phyloP scores from a whole-genome alignment of 1,284 basidiomycete genomes.

The Microbotryum silenes-acaulis region DNA sequence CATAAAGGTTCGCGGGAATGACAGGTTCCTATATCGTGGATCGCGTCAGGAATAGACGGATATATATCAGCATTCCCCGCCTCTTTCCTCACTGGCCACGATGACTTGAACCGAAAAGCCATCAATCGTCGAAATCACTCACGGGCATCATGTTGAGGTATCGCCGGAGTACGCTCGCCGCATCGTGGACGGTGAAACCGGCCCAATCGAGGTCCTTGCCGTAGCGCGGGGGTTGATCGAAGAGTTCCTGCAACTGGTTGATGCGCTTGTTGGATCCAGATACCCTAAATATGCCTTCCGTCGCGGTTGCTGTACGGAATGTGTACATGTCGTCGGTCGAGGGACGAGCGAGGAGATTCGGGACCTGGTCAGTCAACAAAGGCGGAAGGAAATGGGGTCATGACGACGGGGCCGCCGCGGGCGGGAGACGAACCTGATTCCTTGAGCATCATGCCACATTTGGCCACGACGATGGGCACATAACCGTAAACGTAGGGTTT shows the following conservation, averaged over 20 bases:
- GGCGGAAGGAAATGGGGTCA: slow-evolving; percentile 11
- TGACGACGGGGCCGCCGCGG: not conserved
- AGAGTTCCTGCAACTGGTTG: slow-evolving; percentile 83
- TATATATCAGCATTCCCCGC: not conserved
- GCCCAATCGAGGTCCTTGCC: slow-evolving; percentile 92
- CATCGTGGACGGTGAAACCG: slow-evolving; percentile 85
- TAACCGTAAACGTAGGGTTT: slow-evolving; percentile 51
- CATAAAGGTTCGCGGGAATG: slow-evolving; percentile 79
- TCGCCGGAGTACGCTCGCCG: slow-evolving; percentile 88
- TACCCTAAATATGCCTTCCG: slow-evolving; percentile 92
- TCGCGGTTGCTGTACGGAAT: slow-evolving; percentile 63
- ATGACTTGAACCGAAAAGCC: not conserved
- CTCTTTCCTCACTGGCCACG: not conserved
- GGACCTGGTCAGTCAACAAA: not conserved
- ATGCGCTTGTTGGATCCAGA: slow-evolving; percentile 89
- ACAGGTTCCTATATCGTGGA: slow-evolving; percentile 62
- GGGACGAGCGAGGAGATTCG: slow-evolving; percentile 4
- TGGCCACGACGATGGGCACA: slow-evolving; percentile 93
- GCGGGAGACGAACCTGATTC: slow-evolving; percentile 58
- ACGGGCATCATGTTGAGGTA: slow-evolving; percentile 96
- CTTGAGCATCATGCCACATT: slow-evolving; percentile 87
- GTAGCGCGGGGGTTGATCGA: slow-evolving; percentile 76
- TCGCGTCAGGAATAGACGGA: not conserved
- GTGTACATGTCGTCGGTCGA: not conserved
- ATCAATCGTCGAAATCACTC: slow-evolving; percentile 40